phyloP scores from a whole-genome alignment of 2,329 filamentous ascomycete genomes.

The Cercospora sojina region DNA sequence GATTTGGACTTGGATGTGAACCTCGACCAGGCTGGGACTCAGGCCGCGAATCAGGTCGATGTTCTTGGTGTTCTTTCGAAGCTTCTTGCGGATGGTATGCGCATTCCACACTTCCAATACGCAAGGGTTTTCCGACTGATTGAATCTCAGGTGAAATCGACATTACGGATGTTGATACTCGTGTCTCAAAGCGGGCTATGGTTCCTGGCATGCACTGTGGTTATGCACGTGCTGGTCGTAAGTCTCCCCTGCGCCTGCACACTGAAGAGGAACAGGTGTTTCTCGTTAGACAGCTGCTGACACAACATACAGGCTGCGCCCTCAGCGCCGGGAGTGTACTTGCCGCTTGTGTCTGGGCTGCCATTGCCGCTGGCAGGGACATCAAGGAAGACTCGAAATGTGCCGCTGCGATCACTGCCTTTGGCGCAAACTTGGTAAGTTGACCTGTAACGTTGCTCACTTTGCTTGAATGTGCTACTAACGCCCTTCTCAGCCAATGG shows the following conservation, averaged over 20 bases:
- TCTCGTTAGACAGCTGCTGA: not conserved
- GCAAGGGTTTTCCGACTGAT: not conserved
- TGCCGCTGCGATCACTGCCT: not conserved
- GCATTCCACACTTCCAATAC: not conserved
- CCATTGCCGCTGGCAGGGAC: conserved; percentile 1
- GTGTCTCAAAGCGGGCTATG: not conserved
- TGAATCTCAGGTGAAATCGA: conserved; percentile 1
- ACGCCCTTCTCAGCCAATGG: not conserved
- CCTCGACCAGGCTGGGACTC: not conserved
- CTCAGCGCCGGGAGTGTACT: conserved; percentile 1
- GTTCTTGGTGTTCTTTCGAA: not conserved
- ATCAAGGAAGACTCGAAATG: conserved; percentile 11
- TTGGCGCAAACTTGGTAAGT: conserved; percentile 9
- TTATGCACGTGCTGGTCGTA: not conserved
- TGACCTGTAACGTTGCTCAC: no score
- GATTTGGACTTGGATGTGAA: not conserved
- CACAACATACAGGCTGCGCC: not conserved
- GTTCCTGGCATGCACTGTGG: conserved; percentile 12
- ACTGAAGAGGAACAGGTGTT: not conserved
- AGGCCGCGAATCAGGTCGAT: not conserved
- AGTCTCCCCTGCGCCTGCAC: not conserved
- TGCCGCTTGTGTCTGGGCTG: conserved; percentile 7
- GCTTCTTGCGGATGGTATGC: conserved; percentile 1
- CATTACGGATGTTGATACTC: not conserved
- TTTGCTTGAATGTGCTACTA: not conserved